Conservation (phyloP, 257 asterid genomes). For the Knoxia roxburghii region DNA sequence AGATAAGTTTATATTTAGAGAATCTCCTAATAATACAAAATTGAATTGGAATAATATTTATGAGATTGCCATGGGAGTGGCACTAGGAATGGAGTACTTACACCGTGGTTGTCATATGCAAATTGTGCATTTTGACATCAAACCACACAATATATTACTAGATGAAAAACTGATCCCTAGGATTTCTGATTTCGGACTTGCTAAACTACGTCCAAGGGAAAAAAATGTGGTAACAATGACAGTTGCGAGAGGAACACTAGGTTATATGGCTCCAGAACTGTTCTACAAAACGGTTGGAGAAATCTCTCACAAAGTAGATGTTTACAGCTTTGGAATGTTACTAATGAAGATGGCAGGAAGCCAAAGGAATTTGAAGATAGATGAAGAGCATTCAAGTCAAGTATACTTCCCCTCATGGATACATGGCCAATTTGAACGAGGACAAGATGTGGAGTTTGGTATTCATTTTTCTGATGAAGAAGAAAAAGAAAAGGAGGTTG, state of each 20-base stretch:
- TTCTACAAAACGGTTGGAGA: conserved; percentile 2
- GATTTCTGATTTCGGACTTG: not conserved
- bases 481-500: not conserved
- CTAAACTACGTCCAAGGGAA: not conserved
- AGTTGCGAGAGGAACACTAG: not conserved
- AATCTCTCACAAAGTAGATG: not conserved
- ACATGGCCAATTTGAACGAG: not conserved
- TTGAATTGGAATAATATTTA: not conserved
- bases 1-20: not conserved
- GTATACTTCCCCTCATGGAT: not conserved
- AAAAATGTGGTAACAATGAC: not conserved
- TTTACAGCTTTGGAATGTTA: conserved; percentile 1
- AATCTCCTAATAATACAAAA: not conserved
- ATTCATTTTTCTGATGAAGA: not conserved
- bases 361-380: not conserved
- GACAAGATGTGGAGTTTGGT: not conserved
- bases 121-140: not conserved
- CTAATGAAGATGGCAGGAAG: not conserved
- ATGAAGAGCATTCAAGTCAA: not conserved
- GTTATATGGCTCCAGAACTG: conserved; percentile 5
- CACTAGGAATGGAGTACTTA: not conserved
- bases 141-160: not conserved
- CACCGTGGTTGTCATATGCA: not conserved
- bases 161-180: no score
- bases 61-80: not conserved